Conservation (phyloP, 495 filamentous ascomycete species). For the Penicillium goetzii region DNA sequence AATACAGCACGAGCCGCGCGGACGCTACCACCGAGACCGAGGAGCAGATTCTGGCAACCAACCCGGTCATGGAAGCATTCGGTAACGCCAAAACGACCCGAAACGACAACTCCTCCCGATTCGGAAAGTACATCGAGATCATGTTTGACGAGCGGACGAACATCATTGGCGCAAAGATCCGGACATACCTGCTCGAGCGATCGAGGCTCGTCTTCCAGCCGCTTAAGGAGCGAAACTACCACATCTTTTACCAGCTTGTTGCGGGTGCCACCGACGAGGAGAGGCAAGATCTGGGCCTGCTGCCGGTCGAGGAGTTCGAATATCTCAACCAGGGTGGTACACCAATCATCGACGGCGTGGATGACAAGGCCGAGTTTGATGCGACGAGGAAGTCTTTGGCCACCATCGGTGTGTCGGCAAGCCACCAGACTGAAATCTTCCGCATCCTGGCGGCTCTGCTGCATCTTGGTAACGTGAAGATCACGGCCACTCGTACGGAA, state of each 20-base stretch:
- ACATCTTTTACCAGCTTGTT: constrained; percentile 98
- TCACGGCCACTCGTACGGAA: constrained; percentile 85
- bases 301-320: constrained; percentile 86
- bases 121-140: constrained; percentile 99
- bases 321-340: constrained; percentile 96
- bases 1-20: constrained; percentile 72
- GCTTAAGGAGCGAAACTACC: constrained; percentile 96
- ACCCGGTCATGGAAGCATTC: constrained; percentile 99
- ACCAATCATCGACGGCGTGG: constrained; percentile 90
- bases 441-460: constrained; percentile 88
- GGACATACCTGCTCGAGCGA: constrained; percentile 93
- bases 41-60: constrained; percentile 96
- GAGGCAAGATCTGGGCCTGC: constrained; percentile 72
- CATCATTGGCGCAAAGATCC: constrained; percentile 96
- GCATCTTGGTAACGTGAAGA: constrained; percentile 95
- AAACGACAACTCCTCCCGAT: constrained; percentile 98
- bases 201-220: constrained; percentile 98
- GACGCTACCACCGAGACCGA: constrained; percentile 98
- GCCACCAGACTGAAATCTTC: constrained; percentile 83
- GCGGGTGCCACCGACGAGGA: constrained; percentile 90
- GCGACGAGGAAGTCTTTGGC: constrained; percentile 82
- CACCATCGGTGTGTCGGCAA: constrained; percentile 80
- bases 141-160: constrained; percentile 96
- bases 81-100: constrained; percentile 98
- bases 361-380: constrained; percentile 90